phyloP scores from a whole-genome alignment of 148 eudicot genomes.

The Rhododendron vialii region DNA sequence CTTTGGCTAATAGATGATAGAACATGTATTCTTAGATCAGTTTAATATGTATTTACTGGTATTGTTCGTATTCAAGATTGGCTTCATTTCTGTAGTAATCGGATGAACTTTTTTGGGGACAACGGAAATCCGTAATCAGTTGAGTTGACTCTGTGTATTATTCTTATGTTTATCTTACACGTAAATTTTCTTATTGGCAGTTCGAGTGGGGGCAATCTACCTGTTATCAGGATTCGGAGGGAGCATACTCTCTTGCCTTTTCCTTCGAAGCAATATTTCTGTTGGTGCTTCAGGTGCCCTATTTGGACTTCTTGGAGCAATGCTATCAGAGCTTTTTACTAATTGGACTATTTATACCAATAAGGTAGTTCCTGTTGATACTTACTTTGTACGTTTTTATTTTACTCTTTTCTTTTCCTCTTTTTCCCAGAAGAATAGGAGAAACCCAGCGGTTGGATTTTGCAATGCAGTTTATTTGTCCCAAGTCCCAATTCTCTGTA shows the following conservation, averaged over 20 bases:
- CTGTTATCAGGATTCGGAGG: conserved; percentile 76
- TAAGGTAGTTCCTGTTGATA: conserved; percentile 41
- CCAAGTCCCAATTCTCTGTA: background rate
- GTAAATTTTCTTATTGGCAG: conserved; percentile 33
- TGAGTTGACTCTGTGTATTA: background rate
- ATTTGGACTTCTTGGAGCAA: conserved; percentile 94
- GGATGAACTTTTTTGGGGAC: background rate
- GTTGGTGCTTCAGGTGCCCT: conserved; percentile 97
- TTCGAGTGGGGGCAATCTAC: conserved; percentile 71
- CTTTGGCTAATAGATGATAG: background rate
- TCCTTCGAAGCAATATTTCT: conserved; percentile 56
- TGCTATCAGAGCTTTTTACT: conserved; percentile 79
- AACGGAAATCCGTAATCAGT: background rate
- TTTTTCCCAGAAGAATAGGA: background rate
- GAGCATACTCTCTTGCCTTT: conserved; percentile 67
- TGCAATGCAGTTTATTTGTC: background rate
- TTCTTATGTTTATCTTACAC: background rate
- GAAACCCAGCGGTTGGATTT: background rate
- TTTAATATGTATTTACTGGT: background rate
- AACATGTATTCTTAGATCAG: background rate
- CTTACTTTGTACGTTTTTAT: background rate
- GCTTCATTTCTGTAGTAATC: background rate
- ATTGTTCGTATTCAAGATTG: background rate
- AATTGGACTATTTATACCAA: conserved; percentile 91
- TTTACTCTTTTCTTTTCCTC: background rate